Percentiles rank a stretch among this genome's conserved stretches.
Evolutionary conservation across 2,329 filamentous ascomycete species (phyloP).

Genomic region (Berkeleyomyces basicola): DNA sequence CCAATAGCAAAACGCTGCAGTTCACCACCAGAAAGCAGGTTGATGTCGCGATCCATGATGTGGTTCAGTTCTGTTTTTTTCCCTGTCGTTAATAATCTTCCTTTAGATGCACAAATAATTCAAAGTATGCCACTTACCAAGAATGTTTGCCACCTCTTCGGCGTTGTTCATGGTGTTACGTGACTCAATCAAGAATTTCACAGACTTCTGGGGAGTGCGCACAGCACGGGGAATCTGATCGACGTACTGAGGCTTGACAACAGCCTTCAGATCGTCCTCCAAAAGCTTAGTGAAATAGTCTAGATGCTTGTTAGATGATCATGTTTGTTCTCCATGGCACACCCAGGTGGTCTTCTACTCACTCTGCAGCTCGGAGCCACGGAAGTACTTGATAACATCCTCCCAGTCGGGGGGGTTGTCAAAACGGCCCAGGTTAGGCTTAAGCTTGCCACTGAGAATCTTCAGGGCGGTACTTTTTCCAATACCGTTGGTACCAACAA

Average conservation of each 20-base stretch:
- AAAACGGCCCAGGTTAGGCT: slow-evolving; percentile 88
- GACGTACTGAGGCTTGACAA: slow-evolving; percentile 98
- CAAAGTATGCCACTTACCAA: slow-evolving; percentile 23
- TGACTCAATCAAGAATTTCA: slow-evolving; percentile 60
- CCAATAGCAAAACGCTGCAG: slow-evolving; percentile 96
- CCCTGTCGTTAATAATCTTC: slow-evolving; percentile 17
- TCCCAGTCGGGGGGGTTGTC: slow-evolving; percentile 98
- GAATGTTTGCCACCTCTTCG: slow-evolving; percentile 62
- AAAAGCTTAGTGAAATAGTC: slow-evolving; percentile 98
- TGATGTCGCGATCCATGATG: slow-evolving; percentile 83
- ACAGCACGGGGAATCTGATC: slow-evolving; percentile 94
- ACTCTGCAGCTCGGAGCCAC: slow-evolving; percentile 95
- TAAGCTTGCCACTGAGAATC: slow-evolving; percentile 95
- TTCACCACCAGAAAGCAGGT: slow-evolving; percentile 86
- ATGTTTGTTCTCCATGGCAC: background rate
- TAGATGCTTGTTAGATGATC: slow-evolving; percentile 15
- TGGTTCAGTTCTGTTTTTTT: slow-evolving; percentile 51
- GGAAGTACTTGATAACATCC: slow-evolving; percentile 95
- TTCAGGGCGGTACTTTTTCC: slow-evolving; percentile 99
- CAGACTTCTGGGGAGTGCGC: slow-evolving; percentile 62
- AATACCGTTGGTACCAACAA: slow-evolving; percentile 99
- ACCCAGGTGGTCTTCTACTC: slow-evolving; percentile 22
- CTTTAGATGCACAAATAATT: background rate
- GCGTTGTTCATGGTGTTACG: slow-evolving; percentile 64
- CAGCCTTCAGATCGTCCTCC: slow-evolving; percentile 91